A percentile compares a stretch with the other conserved stretches of the same genome.
Evolutionary conservation across 2,329 filamentous ascomycete species (phyloP).

Genomic region (Aspergillus luchuensis): DNA sequence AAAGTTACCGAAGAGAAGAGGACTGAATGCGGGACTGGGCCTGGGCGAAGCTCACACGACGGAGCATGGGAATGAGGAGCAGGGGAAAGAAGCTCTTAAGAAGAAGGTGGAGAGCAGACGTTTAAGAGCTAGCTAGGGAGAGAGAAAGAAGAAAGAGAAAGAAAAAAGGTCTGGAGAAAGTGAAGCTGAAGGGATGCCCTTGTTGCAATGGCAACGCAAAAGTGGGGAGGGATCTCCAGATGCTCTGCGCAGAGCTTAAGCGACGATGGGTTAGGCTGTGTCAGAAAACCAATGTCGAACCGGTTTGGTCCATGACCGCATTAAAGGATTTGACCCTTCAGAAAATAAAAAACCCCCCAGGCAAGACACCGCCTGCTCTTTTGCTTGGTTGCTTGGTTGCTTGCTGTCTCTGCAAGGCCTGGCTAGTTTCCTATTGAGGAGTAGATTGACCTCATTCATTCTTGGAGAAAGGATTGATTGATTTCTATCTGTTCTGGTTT

Average conservation of each 20-base stretch:
- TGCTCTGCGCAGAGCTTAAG: conserved; percentile 30
- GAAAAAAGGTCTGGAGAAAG: conserved; percentile 34
- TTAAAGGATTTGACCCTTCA: conserved; percentile 4
- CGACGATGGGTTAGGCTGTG: conserved; percentile 22
- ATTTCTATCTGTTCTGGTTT: too few relatives aligned
- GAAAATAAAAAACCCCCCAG: background rate
- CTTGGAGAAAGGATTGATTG: too few relatives aligned
- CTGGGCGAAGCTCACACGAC: conserved; percentile 16
- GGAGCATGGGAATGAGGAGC: conserved; percentile 24
- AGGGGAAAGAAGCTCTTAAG: conserved; percentile 21
- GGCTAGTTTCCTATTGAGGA: background rate
- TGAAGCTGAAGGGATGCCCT: conserved; percentile 45
- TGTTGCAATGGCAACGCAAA: conserved; percentile 47
- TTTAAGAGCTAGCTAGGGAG: conserved; percentile 14
- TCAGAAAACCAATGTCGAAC: conserved; percentile 21
- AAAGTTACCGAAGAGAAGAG: conserved; percentile 25
- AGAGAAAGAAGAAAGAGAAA: conserved; percentile 27
- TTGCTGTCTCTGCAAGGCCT: background rate
- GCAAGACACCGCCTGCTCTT: background rate
- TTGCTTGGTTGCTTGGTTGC: background rate
- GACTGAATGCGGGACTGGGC: conserved; percentile 13
- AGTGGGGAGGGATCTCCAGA: conserved; percentile 45
- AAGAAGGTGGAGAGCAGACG: conserved; percentile 18
- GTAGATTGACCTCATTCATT: background rate
- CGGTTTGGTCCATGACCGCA: conserved; percentile 14